phyloP scores from a whole-genome alignment of 306 rosid genomes.

The Cucurbita argyrosperma region DNA sequence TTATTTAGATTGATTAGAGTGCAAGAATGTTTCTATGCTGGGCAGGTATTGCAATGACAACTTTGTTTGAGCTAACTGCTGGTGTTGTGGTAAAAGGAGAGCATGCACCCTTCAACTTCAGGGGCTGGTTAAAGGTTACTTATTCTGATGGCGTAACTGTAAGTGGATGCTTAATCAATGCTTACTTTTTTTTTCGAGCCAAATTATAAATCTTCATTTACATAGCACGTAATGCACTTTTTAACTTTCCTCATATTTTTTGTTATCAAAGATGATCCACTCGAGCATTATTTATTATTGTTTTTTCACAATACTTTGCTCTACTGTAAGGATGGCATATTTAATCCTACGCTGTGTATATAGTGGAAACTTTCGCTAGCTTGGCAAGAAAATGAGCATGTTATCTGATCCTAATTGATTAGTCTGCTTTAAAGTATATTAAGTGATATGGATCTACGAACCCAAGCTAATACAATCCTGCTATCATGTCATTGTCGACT shows the following conservation, averaged over 20 bases:
- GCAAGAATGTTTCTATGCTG: neutral
- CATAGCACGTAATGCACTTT: neutral
- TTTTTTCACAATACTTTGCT: neutral
- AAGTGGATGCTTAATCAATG: neutral
- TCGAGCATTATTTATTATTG: neutral
- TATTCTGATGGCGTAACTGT: neutral
- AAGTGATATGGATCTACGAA: neutral
- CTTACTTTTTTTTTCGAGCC: neutral
- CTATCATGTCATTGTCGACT: neutral
- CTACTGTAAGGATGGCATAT: neutral
- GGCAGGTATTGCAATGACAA: neutral
- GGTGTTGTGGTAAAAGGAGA: neutral
- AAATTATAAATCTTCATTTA: neutral
- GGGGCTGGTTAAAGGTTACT: neutral
- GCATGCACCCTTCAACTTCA: neutral
- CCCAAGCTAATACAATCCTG: neutral
- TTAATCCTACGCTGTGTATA: neutral
- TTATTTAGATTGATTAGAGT: neutral
- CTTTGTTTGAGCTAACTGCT: neutral
- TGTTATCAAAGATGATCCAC: neutral
- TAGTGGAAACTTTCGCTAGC: neutral
- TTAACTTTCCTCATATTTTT: neutral
- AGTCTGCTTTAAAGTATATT: neutral
- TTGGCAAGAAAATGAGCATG: neutral
- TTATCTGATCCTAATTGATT: neutral